These are phyloP conservation scores for Magnusiomyces magnusii DNA, from an alignment of 1,139 yeast genomes.

Conservation along the genomic window DNA sequence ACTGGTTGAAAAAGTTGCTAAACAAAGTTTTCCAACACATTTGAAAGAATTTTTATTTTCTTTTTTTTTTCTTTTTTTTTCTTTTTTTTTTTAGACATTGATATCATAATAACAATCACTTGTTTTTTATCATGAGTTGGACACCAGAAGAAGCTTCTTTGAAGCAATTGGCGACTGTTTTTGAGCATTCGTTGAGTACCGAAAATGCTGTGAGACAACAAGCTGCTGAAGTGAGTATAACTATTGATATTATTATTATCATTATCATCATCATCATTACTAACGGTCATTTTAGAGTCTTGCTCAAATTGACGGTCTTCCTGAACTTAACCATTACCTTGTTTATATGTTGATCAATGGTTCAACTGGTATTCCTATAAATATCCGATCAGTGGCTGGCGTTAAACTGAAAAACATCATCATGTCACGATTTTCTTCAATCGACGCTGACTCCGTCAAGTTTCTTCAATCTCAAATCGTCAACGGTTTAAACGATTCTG, in stretches of 20 bases:
- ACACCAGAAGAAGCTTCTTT: conserved; percentile 54
- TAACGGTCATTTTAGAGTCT: conserved; percentile 51
- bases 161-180: conserved; percentile 53
- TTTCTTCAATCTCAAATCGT: conserved; percentile 59
- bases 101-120: neutral
- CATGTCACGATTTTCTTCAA: conserved; percentile 30
- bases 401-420: conserved; percentile 70
- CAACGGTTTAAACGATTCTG: conserved; percentile 56
- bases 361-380: conserved; percentile 31
- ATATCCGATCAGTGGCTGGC: conserved; percentile 85
- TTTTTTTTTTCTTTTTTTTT: neutral
- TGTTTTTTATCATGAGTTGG: conserved; percentile 46
- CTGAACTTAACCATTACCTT: conserved; percentile 74
- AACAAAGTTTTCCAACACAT: neutral
- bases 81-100: neutral
- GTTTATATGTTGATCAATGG: conserved; percentile 58
- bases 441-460: conserved; percentile 36
- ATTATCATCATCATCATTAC: neutral
- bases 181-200: conserved; percentile 59
- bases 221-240: conserved; percentile 38
- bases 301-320: conserved; percentile 56
- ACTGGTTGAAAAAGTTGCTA: neutral
- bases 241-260: conserved; percentile 1
- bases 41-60: neutral
- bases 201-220: conserved; percentile 46